Percentiles rank a stretch among this genome's conserved stretches.
Conservation (phyloP, 768 basidiomycete genomes). For the Leccinum variicolor region DNA sequence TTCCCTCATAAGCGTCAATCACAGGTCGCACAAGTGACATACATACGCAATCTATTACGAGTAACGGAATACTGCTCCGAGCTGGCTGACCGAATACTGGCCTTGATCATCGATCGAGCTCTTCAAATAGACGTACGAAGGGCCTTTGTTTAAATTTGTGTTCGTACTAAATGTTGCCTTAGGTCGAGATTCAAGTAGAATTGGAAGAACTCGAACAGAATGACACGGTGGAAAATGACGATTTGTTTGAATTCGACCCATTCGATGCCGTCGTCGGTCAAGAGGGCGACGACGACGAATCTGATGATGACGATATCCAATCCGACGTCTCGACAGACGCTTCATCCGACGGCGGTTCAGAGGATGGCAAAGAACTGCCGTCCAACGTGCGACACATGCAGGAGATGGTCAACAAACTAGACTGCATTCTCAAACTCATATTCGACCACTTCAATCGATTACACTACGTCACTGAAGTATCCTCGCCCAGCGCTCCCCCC, state of each 20-base stretch:
- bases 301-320: constrained; percentile 50
- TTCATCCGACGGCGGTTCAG: constrained; percentile 65
- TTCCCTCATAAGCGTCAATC: constrained; percentile 95
- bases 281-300: constrained; percentile 58
- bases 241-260: constrained; percentile 75
- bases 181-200: constrained; percentile 98
- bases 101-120: constrained; percentile 88
- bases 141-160: neutral
- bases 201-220: constrained; percentile 85
- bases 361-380: constrained; percentile 37
- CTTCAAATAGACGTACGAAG: constrained; percentile 89
- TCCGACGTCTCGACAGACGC: constrained; percentile 63
- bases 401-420: constrained; percentile 90
- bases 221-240: constrained; percentile 47
- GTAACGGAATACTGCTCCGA: constrained; percentile 87
- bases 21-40: constrained; percentile 76
- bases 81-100: constrained; percentile 77
- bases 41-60: constrained; percentile 84
- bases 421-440: constrained; percentile 78
- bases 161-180: neutral
- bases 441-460: constrained; percentile 79
- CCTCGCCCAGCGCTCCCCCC: constrained; percentile 5
- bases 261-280: constrained; percentile 84
- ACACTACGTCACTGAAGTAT: constrained; percentile 28
- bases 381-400: constrained; percentile 67